A percentile compares a stretch with the other conserved stretches of the same genome.
Evolutionary conservation across 352 stramenopile species (phyloP).

Genomic region (Pythium scleroteichum): DNA sequence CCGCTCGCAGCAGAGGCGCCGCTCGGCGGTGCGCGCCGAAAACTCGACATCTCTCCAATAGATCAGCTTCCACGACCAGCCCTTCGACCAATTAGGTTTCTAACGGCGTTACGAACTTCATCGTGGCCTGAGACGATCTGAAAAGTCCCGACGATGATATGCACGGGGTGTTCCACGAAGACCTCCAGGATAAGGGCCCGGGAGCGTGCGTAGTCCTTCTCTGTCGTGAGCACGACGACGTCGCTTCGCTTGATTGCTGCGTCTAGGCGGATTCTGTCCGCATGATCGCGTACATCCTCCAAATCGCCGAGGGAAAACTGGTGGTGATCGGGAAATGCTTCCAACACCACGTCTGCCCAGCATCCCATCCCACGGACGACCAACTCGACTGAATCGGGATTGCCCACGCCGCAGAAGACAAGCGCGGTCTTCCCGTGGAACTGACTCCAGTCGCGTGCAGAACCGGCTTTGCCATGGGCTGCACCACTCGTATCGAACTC

Average conservation of each 20-base stretch:
- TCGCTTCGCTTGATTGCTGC: no score
- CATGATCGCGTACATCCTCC: conserved; percentile 27
- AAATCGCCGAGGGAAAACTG: conserved; percentile 44
- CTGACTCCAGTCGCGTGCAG: neutral
- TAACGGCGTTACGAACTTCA: conserved; percentile 22
- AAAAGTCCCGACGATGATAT: conserved; percentile 20
- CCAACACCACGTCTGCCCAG: conserved; percentile 36
- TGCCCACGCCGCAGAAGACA: conserved; percentile 66
- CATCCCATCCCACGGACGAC: conserved; percentile 39
- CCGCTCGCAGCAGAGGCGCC: neutral
- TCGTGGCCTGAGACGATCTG: neutral
- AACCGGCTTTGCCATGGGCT: neutral
- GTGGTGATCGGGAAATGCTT: conserved; percentile 68
- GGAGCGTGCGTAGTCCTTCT: conserved; percentile 61
- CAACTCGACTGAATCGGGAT: conserved; percentile 52
- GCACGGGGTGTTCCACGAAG: conserved; percentile 7
- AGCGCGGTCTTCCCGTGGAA: conserved; percentile 33
- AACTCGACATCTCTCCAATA: conserved; percentile 39
- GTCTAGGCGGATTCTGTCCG: neutral
- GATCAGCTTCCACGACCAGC: neutral
- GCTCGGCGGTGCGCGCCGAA: conserved; percentile 37
- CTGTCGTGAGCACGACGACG: conserved; percentile 60
- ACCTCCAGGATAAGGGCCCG: conserved; percentile 16
- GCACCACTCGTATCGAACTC: conserved; percentile 12
- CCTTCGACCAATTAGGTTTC: conserved; percentile 12